Evolutionary conservation across 305 asterid species (phyloP).

Genomic region (Fraxinus angustifolia): DNA sequence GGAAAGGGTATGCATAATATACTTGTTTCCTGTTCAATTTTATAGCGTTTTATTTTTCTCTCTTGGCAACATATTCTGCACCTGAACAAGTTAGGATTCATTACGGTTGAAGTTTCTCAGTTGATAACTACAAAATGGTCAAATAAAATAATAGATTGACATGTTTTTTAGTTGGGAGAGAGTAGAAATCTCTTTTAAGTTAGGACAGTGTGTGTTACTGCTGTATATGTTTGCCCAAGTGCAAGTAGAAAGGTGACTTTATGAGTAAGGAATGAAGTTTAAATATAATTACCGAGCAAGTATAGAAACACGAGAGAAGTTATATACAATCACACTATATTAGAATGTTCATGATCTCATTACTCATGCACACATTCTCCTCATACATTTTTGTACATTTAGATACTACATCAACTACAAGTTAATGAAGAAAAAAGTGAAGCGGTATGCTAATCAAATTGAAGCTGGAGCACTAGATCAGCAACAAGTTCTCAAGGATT

Average conservation of each 20-base stretch:
- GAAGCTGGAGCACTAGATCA: slow-evolving; percentile 71
- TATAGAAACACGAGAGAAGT: not conserved
- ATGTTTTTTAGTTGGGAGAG: slow-evolving; percentile 11
- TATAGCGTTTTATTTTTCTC: not conserved
- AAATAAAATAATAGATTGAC: not conserved
- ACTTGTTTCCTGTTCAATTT: not conserved
- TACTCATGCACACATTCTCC: not conserved
- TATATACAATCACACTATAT: not conserved
- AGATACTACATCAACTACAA: slow-evolving; percentile 98
- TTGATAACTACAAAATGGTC: not conserved
- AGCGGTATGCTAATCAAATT: slow-evolving; percentile 69
- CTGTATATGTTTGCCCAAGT: not conserved
- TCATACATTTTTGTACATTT: slow-evolving; percentile 17
- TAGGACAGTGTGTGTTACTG: not conserved
- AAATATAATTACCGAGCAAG: not conserved
- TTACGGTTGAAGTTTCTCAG: slow-evolving; percentile 5
- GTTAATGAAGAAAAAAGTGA: slow-evolving; percentile 87
- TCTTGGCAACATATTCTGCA: not conserved
- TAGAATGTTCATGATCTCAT: not conserved
- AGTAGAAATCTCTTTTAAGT: not conserved
- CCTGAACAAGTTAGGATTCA: not conserved
- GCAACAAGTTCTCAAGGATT: slow-evolving; percentile 86
- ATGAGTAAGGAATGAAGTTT: not conserved
- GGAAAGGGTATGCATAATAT: slow-evolving; percentile 68
- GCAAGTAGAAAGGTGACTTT: not conserved